Percentiles rank a stretch among this genome's conserved stretches.
phyloP scores from a whole-genome alignment of 2,329 filamentous ascomycete genomes.

The Cordyceps sp. region DNA sequence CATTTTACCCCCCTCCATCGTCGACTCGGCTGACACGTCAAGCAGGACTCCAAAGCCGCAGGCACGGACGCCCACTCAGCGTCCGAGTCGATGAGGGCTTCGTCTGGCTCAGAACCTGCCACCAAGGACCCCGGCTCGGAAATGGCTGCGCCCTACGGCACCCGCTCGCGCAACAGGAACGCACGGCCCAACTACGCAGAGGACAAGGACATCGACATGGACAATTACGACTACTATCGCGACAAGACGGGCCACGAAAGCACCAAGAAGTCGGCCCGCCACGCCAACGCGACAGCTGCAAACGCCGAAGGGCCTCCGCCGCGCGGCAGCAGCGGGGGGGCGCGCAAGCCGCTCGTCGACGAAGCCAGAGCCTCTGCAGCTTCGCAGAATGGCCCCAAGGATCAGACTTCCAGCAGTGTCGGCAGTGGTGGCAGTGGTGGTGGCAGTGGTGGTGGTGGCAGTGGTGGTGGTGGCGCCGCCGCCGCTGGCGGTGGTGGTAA shows the following conservation, averaged over 20 bases:
- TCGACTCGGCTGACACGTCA: slow-evolving; percentile 5
- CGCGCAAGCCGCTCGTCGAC: slow-evolving; percentile 25
- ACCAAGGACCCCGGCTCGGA: slow-evolving; percentile 33
- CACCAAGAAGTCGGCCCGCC: slow-evolving; percentile 38
- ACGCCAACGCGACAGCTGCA: slow-evolving; percentile 18
- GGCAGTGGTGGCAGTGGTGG: neutral
- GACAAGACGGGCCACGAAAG: slow-evolving; percentile 36
- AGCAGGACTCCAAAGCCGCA: slow-evolving; percentile 17
- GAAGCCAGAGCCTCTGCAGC: slow-evolving; percentile 18
- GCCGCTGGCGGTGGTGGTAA: slow-evolving; percentile 7
- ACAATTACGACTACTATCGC: slow-evolving; percentile 54
- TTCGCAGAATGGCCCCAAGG: slow-evolving; percentile 20
- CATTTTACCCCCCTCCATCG: neutral
- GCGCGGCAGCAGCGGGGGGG: slow-evolving; percentile 15
- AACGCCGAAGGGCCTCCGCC: slow-evolving; percentile 18
- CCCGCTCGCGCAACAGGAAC: slow-evolving; percentile 77
- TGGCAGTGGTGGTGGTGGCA: neutral
- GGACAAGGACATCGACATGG: slow-evolving; percentile 77
- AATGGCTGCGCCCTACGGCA: slow-evolving; percentile 63
- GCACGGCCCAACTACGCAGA: slow-evolving; percentile 90
- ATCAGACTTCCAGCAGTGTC: slow-evolving; percentile 9
- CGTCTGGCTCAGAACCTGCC: slow-evolving; percentile 27
- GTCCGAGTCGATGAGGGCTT: slow-evolving; percentile 27
- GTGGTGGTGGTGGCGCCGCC: slow-evolving; percentile 3
- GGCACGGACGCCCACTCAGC: slow-evolving; percentile 16